phyloP scores from a whole-genome alignment of 345 rosid genomes.

The Citrus unshiu region DNA sequence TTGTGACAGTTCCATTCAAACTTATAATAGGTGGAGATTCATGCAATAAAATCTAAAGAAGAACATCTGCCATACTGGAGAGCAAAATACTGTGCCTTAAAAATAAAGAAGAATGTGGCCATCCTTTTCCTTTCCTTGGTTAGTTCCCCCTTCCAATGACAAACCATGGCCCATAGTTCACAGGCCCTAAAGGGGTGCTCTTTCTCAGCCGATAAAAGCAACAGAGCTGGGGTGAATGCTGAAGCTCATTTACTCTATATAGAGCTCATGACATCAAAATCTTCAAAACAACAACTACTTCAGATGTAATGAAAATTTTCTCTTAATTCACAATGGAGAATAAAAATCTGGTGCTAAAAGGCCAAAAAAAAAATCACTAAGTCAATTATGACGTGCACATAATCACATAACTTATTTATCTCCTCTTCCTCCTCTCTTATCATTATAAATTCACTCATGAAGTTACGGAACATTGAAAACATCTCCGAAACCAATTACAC shows the following conservation, averaged over 20 bases:
- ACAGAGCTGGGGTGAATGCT: background rate
- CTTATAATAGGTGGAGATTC: background rate
- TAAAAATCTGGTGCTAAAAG: background rate
- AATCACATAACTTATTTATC: background rate
- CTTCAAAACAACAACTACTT: background rate
- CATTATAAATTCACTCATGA: background rate
- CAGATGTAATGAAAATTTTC: background rate
- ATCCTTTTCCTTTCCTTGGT: background rate
- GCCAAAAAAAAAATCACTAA: background rate
- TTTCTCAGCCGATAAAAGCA: background rate
- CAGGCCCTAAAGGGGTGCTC: background rate
- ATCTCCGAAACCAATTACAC: background rate
- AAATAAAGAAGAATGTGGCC: background rate
- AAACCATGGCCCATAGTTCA: background rate
- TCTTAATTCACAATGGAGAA: background rate
- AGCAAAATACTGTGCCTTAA: background rate
- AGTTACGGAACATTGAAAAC: background rate
- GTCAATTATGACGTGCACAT: background rate
- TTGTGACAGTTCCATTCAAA: background rate
- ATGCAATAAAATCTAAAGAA: background rate
- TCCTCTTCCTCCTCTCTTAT: background rate
- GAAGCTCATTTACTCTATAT: background rate
- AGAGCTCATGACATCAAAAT: background rate
- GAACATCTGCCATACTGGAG: background rate
- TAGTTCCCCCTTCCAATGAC: background rate